Base-by-base conservation (phyloP, 106 monocot species). In the Phalaenopsis equestris region DNA sequence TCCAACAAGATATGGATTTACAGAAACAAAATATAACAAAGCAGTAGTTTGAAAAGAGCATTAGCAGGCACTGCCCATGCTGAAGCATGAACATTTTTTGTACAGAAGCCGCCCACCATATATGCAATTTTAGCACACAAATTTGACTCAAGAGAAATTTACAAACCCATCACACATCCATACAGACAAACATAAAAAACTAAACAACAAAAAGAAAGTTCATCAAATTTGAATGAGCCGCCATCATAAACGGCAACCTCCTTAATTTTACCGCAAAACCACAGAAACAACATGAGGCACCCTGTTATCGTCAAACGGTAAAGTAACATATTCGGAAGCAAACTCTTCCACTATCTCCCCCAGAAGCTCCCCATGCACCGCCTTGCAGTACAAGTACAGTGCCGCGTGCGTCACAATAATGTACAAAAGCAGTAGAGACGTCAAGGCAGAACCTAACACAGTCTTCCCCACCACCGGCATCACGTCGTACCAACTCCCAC, bases 261-360 rank as follows among this genome's bases (percentile, higher is more conserved):
- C 49, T 76, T 30, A 11, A 6, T 12, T 48, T 83, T 55, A 83
- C 48, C 58, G 84, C 19, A 55, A 78, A 57, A 89, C 65, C 18
- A 92, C 92, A 2, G 92, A 92, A 10, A 92, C 86, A 19, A 89
- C 73, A 80, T 84, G 86, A n/a, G 89, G 92, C n/a, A 84, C 84
- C 76, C 87, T 89, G 39, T 38, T 55, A 18, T 87, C 83, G 48
- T 92, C 89, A 55, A 86, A 89, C 0, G 92, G 92, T 30, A 92
- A 80, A 72, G 73, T 87, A 2, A 89, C 82, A 48, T 92, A 92
- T 75, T 85, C 85, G 24, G 77, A 79, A 11, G 87, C 87, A 37
- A 91, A 89, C 72, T 91, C 91, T 61, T 84, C 85, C 2, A 83
- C 84, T 17, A 91, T 87, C 87, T 91, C 91, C 39, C 72, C 83